A percentile compares a stretch with the other conserved stretches of the same genome.
phyloP scores from a whole-genome alignment of 2,329 filamentous ascomycete species.

The Volutella citrinella region DNA sequence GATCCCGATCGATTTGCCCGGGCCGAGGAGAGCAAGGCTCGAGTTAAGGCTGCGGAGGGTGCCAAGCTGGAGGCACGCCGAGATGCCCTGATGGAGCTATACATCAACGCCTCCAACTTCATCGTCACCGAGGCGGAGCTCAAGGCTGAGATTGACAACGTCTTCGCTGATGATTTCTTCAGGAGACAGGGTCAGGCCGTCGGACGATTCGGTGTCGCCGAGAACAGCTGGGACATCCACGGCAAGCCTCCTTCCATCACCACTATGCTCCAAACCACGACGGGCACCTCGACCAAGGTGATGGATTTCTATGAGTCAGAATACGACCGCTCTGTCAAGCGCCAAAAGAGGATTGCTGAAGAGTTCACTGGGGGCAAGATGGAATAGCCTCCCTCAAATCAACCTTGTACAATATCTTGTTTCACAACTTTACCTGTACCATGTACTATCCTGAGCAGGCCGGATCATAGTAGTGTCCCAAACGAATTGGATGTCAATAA shows the following conservation, averaged over 20 bases:
- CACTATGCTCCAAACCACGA: constrained; percentile 40
- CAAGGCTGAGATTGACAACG: constrained; percentile 65
- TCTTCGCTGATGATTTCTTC: constrained; percentile 68
- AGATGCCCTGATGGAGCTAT: constrained; percentile 79
- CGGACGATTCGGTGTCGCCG: constrained; percentile 31
- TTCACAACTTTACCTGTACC: constrained; percentile 15
- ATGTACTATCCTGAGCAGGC: constrained; percentile 21
- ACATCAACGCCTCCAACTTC: constrained; percentile 83
- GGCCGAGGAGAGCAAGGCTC: constrained; percentile 44
- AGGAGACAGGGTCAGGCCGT: constrained; percentile 31
- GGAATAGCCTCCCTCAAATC: constrained; percentile 28
- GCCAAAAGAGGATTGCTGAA: constrained; percentile 56
- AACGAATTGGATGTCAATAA: too few species aligned
- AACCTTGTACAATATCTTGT: constrained; percentile 22
- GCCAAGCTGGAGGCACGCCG: constrained; percentile 57
- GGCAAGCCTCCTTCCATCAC: constrained; percentile 44
- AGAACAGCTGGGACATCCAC: constrained; percentile 52
- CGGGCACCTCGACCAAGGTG: constrained; percentile 33
- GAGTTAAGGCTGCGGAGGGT: constrained; percentile 39
- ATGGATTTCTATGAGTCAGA: constrained; percentile 37
- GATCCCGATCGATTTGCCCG: constrained; percentile 62
- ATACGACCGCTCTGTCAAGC: constrained; percentile 43
- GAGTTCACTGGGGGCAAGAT: constrained; percentile 60
- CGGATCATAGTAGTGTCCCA: too few species aligned
- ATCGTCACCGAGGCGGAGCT: constrained; percentile 81